Base-by-base conservation (phyloP, 257 asterid species). In the Thymus quinquecostatus region DNA sequence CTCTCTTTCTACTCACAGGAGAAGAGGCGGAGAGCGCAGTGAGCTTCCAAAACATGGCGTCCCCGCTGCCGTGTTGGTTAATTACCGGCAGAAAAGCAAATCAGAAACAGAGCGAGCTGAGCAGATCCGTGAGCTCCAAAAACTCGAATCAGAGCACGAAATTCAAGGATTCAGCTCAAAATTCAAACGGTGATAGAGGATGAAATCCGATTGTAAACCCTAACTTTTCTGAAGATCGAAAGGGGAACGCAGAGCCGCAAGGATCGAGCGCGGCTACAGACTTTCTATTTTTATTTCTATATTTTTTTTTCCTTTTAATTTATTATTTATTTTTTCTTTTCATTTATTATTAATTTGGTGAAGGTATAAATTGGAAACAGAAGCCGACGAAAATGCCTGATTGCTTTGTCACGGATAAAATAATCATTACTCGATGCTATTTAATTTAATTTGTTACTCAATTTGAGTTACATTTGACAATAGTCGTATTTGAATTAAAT, bases 41-140 rank as follows among this genome's bases (percentile, higher is more conserved):
- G 70, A 95, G 92, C 88, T 95, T 92, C 99, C 99, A 95, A 75
- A 95, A 95, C 99, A 95, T 95, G 6, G 75, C 79, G 78, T 66
- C 67, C 27, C 13, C 36, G 68, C 56, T 73, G 63, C 77, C 61
- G 76, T 67, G 78, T 29, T 3, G 66, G 78, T 29, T 3, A 63
- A 41, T 45, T 48, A 57, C 41, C 66, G 71, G 67, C 13, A 51
- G 67, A 55, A 71, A 58, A 63, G 72, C 78, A 55, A 28, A 59
- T 43, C 28, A 73, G 63, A 66, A 47, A 47, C 44, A 30, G 68
- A 47, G 43, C 63, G 9, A 68, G 78, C 73, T 58, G 50, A 65
- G 66, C 32, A 85, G 96, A 89, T 88, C 94, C 82, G 86, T 38
- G 73, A 84, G 82, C 79, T 86, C 85, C 76, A 75, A 81, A 81